Percentiles rank a stretch among this genome's conserved stretches.
phyloP scores from a whole-genome alignment of 768 basidiomycete genomes.

The Punctularia strigosozonata region DNA sequence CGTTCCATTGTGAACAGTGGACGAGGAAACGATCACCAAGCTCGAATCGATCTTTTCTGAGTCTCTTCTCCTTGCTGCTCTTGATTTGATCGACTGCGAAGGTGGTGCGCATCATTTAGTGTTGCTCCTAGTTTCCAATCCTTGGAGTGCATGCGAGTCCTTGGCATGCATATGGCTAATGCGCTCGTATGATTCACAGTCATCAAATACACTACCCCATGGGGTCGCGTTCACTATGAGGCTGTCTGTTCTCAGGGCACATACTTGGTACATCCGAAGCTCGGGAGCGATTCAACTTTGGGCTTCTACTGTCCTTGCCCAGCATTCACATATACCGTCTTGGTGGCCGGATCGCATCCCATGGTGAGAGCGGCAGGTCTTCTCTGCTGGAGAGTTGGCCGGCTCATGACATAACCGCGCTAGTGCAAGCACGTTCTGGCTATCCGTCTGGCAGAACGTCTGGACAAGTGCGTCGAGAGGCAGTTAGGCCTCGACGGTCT shows the following conservation, averaged over 20 bases:
- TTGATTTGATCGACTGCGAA: slow-evolving; percentile 66
- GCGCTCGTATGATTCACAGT: slow-evolving; percentile 25
- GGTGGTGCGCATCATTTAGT: slow-evolving; percentile 34
- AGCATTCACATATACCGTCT: slow-evolving; percentile 54
- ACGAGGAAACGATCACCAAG: slow-evolving; percentile 42
- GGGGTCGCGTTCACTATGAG: slow-evolving; percentile 51
- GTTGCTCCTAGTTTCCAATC: background rate
- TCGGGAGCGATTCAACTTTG: slow-evolving; percentile 27
- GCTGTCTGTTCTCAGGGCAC: slow-evolving; percentile 56
- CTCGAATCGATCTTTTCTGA: slow-evolving; percentile 53
- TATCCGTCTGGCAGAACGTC: slow-evolving; percentile 41
- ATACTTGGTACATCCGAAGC: slow-evolving; percentile 42
- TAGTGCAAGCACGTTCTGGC: slow-evolving; percentile 81
- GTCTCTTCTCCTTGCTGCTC: slow-evolving; percentile 49
- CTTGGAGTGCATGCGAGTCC: background rate
- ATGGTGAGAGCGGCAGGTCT: slow-evolving; percentile 34
- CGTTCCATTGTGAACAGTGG: no score
- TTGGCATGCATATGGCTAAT: background rate
- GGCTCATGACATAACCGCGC: background rate
- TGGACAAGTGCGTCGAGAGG: slow-evolving; percentile 40
- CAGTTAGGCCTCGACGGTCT: slow-evolving; percentile 35
- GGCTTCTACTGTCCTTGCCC: slow-evolving; percentile 65
- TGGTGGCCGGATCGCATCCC: slow-evolving; percentile 45
- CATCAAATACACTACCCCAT: slow-evolving; percentile 43
- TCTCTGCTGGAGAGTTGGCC: background rate